These are phyloP conservation scores for Umbilicus rupestris DNA, from an alignment of 164 flowering plant genomes.

Conservation along the genomic window DNA sequence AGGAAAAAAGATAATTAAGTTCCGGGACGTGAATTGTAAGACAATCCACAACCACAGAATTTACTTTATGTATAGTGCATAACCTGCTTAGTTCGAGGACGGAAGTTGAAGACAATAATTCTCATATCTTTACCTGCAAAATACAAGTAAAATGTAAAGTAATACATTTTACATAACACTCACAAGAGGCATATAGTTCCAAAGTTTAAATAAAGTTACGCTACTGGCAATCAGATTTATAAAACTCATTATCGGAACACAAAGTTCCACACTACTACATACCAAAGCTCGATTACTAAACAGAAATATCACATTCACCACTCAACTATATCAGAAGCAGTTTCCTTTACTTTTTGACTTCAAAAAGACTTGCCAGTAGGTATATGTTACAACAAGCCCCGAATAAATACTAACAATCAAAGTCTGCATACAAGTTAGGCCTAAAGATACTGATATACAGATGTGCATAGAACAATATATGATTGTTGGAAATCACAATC, in stretches of 20 bases:
- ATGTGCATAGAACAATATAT: too few species aligned
- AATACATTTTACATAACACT: neutral
- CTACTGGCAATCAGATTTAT: neutral
- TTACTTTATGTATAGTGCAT: neutral
- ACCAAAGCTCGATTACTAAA: too few species aligned
- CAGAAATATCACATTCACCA: neutral
- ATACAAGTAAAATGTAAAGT: neutral
- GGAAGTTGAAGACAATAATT: constrained; percentile 76
- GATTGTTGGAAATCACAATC: too few species aligned
- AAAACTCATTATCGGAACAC: too few species aligned
- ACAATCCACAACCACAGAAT: neutral
- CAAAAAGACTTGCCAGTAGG: neutral
- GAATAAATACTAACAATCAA: neutral
- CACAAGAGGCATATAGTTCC: neutral
- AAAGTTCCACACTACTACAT: too few species aligned
- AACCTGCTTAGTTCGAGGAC: constrained; percentile 85
- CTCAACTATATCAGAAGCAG: neutral
- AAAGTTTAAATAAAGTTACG: neutral
- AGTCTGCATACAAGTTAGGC: neutral
- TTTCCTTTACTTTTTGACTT: neutral
- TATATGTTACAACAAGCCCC: neutral
- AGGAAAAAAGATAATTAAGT: neutral
- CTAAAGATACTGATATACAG: neutral
- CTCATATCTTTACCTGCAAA: constrained; percentile 97
- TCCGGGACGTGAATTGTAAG: too few species aligned